phyloP scores from a whole-genome alignment of 345 rosid species.

The Bruguiera sexangula region DNA sequence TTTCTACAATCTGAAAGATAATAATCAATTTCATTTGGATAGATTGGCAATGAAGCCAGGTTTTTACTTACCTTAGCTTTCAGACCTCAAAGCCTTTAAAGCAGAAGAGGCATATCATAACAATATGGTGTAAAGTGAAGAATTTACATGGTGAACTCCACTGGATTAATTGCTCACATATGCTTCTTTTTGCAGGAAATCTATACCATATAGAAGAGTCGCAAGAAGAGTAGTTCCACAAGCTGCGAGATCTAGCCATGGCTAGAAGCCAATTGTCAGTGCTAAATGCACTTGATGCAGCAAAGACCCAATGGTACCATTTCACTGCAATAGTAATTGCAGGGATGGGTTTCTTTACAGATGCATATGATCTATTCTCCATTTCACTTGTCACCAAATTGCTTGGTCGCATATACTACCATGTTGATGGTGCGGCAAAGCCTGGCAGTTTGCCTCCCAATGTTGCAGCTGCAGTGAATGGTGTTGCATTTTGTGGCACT shows the following conservation, averaged over 20 bases:
- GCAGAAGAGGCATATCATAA: too few relatives aligned
- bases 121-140: too few relatives aligned
- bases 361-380: constrained; percentile 20
- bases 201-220: too few relatives aligned
- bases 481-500: constrained; percentile 23
- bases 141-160: too few relatives aligned
- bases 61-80: too few relatives aligned
- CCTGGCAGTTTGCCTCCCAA: constrained; percentile 17
- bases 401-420: constrained; percentile 19
- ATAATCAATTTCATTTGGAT: too few relatives aligned
- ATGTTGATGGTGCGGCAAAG: constrained; percentile 11
- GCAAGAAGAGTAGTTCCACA: too few relatives aligned
- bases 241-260: neutral
- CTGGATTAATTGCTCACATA: too few relatives aligned
- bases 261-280: constrained; percentile 8
- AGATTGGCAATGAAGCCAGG: too few relatives aligned
- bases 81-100: too few relatives aligned
- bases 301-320: constrained; percentile 21
- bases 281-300: constrained; percentile 18
- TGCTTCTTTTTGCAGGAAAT: too few relatives aligned
- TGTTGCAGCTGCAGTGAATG: constrained; percentile 21
- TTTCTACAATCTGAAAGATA: too few relatives aligned
- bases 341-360: constrained; percentile 22
- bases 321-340: constrained; percentile 22
- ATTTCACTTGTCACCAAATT: constrained; percentile 14